These are phyloP conservation scores for Ascoidea asiatica DNA, from an alignment of 805 yeast species.

Conservation along the genomic window DNA sequence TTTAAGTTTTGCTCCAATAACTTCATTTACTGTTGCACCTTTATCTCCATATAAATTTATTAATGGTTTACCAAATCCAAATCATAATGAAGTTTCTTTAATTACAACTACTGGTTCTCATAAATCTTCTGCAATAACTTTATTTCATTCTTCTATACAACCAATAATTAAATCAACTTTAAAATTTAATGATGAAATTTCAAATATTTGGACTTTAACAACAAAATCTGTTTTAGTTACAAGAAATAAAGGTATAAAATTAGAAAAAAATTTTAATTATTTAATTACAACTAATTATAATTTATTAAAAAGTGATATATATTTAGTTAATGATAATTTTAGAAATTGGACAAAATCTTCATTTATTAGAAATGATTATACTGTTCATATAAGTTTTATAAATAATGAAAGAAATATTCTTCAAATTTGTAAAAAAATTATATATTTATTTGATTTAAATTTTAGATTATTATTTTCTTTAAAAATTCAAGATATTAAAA, in stretches of 20 bases:
- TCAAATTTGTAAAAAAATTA: slow-evolving; percentile 59
- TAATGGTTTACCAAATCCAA: slow-evolving; percentile 59
- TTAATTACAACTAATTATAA: slow-evolving; percentile 60
- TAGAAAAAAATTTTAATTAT: slow-evolving; percentile 33
- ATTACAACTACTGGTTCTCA: slow-evolving; percentile 60
- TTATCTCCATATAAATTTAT: slow-evolving; percentile 38
- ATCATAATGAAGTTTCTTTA: slow-evolving; percentile 48
- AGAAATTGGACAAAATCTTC: slow-evolving; percentile 5
- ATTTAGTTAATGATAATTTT: slow-evolving; percentile 34
- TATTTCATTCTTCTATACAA: slow-evolving; percentile 53
- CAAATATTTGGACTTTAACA: slow-evolving; percentile 4
- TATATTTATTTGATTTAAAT: slow-evolving; percentile 47
- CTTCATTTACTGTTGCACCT: slow-evolving; percentile 53
- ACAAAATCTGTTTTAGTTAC: slow-evolving; percentile 3
- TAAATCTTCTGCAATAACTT: slow-evolving; percentile 37
- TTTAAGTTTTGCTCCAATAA: slow-evolving; percentile 59
- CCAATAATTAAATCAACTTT: slow-evolving; percentile 58
- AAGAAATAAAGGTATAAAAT: slow-evolving; percentile 16
- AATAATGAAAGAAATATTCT: slow-evolving; percentile 43
- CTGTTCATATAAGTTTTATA: slow-evolving; percentile 30
- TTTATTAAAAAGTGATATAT: slow-evolving; percentile 53
- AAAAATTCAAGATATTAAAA: slow-evolving; percentile 8
- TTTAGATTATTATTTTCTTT: slow-evolving; percentile 25
- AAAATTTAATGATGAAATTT: slow-evolving; percentile 52
- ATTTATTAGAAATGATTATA: slow-evolving; percentile 6